Evolutionary conservation across 2,329 filamentous ascomycete species (phyloP).

Genomic region (Fusarium sarcochroum): DNA sequence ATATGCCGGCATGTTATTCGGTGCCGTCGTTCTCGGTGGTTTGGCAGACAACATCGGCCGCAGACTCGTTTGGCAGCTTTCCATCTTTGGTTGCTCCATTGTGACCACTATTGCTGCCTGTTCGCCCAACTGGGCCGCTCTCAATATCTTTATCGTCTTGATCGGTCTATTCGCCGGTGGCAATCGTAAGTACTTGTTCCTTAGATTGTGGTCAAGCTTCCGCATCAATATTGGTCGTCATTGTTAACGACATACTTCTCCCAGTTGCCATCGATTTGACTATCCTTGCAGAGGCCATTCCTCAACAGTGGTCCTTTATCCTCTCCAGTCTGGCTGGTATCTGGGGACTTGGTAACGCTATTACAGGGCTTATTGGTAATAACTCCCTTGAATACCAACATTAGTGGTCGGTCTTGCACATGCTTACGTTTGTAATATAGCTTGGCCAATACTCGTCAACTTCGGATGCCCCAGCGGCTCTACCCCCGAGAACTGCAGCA

Average conservation of each 20-base stretch:
- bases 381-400: not conserved
- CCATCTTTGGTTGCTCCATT: not conserved
- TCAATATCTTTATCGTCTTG: not conserved
- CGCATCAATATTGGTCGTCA: too few relatives aligned
- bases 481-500: not conserved
- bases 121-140: not conserved
- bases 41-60: not conserved
- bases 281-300: not conserved
- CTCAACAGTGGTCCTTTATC: not conserved
- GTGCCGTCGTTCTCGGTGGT: not conserved
- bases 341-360: not conserved
- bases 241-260: not conserved
- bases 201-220: too few relatives aligned
- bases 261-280: constrained; percentile 3
- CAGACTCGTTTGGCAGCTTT: not conserved
- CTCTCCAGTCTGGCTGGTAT: not conserved
- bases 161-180: not conserved
- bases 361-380: not conserved
- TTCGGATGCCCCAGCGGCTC: constrained; percentile 5
- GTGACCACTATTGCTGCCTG: not conserved
- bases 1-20: not conserved
- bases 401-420: accelerated
- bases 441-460: not conserved
- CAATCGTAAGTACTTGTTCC: not conserved
- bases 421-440: accelerated